Base-by-base conservation (phyloP, 129 eudicot species). In the Pulicaria dysenterica region DNA sequence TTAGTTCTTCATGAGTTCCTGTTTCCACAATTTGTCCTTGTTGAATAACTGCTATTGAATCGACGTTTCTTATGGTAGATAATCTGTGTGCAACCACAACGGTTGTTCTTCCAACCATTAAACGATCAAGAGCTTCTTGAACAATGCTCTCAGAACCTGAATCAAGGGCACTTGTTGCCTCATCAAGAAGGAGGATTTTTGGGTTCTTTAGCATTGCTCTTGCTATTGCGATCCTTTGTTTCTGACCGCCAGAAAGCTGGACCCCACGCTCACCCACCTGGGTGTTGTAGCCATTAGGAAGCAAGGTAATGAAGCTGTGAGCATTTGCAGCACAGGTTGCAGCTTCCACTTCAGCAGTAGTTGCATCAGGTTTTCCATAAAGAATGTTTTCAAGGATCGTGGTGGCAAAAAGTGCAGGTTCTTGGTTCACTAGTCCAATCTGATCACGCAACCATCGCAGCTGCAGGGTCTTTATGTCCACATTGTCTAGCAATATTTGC, bases 241-340 rank as follows among this genome's bases (percentile, higher is more conserved):
- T 94, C 70, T 94, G 97, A 24, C 99, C 99, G 12, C 99, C 99
- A 0, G 99, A 94, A 43, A 94, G 96, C 54, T 94, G 99, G 68
- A 94, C 85, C 7, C 99, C 99, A 38, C 97, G 86, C 80, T 94
- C 97, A 31, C 99, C 99, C 34, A 90, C 99, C 85, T 94, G 99
- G 62, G 99, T 94, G 79, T 94, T 86, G 79, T 94, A 94, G 42
- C 96, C 94, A 67, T 88, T 86, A 5, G 99, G 97, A 81, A 94
- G 99, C 84, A 88, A 78, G 34, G 94, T 79, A 45, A 94, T 86
- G 76, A 94, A 94, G 88, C 93, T 79, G 72, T 94, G 99, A 48
- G 99, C 99, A 78, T 90, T 94, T 56, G 99, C 96, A 70, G 99
- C 96, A 39, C 89, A 79, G 12, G 96, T 76, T 51, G 99, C 91